Base-by-base conservation (phyloP, 192 early-diverging fungal species). In the Endogone sp. region DNA sequence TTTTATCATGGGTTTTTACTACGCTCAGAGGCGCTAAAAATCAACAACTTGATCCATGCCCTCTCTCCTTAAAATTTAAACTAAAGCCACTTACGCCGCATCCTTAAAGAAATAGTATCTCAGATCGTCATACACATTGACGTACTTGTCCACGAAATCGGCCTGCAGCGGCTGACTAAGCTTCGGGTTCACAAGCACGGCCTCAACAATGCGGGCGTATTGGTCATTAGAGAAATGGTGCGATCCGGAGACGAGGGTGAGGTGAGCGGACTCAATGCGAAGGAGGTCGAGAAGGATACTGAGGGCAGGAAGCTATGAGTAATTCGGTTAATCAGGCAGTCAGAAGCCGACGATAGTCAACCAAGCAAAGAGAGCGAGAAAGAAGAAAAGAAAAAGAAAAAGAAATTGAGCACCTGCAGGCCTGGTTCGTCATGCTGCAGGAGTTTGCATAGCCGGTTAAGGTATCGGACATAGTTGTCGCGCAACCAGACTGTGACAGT, bases 81-180 rank as follows among this genome's bases (percentile, higher is more conserved):
- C 9, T 20, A 0, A 20, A 27, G 20, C 3, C 4, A 86, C 79
- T 59, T 77, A 80, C 76, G 77, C 71, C 4, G 86, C 66, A 70
- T 88, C 78, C 73, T 89, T 91, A 74, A 85, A 88, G 73, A 95
- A 95, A 75, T 94, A 93, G 68, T 86, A 86, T 70, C 93, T 84
- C 55, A 96, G 74, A 71, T 98, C 97, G 70, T 93, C 93, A 75
- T 93, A 95, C 8, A 75, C 71, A 74, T 91, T 91, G 32, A 95
- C 67, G 64, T 90, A 88, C 49, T 88, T 87, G 59, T 89, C 87
- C 2, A 88, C 77, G 25, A 95, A 76, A 64, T 84, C 79, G 13
- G 81, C 83, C 56, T 85, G 60, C 30, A 97, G 62, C 11, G 84
- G 88, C 25, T 90, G 82, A 37, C 74, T 86, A 29, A 89, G 82